Base-by-base conservation (phyloP, 2,329 filamentous ascomycete genomes). In the Penicillium paneum region DNA sequence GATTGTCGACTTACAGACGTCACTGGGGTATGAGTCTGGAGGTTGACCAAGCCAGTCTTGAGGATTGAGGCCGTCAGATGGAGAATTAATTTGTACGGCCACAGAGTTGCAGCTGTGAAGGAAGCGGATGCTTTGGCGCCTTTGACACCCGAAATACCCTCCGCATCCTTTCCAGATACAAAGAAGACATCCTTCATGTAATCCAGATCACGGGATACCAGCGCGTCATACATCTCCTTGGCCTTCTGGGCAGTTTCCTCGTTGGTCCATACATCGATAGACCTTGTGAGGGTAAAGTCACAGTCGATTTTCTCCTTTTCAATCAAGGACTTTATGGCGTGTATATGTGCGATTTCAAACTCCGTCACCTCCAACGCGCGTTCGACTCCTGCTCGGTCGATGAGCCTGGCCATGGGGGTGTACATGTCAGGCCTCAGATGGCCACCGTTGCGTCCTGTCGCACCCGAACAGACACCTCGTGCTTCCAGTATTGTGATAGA, bases 21-120 rank as follows among this genome's bases (percentile, higher is more conserved):
- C 4, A 75, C 81, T 0, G 78, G 74, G 3, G 82, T 84, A 52
- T 74, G 69, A 0, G 81, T 79, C 64, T 84, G 81, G 38, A 85
- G 55, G 54, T 83, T 81, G 26, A 84, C 60, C 0, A 13, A 15
- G 0, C 76, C 77, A 45, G 62, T 68, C 1, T 63, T 71, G 24
- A 74, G 72, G 29, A 91, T 58, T 83, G 1, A 95, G 12, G 41
- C 41, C 3, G 41, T 75, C 0, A 92, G 78, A 71, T 84, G 87
- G 2, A 85, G 77, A 3, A 96, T 86, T 28, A 95, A 82, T 74
- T 94, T 95, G 71, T 95, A 96, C 0, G 91, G 91, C 72, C 73
- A 76, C 31, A 75, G 58, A 2, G 67, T 68, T 5, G 63, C 73
- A 0, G 72, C 64, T 3, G 73, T 73, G 48, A 66, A 74, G 4